Conservation (phyloP, 1,139 yeast species). For the Suhomyces maxii region DNA sequence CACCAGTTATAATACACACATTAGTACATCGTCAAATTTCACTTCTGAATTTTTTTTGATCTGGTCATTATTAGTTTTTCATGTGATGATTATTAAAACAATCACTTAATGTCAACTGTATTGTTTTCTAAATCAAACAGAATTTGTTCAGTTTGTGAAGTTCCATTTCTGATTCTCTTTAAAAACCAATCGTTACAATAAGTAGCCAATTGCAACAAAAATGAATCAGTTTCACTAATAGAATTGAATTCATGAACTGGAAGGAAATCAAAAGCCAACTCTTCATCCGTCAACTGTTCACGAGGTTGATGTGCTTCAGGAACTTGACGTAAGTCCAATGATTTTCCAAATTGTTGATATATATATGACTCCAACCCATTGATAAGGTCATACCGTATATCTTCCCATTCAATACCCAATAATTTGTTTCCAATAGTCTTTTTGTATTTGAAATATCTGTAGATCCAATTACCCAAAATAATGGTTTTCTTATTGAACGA, state of each 20-base stretch:
- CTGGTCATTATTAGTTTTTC: too few relatives aligned
- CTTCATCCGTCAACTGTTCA: slow-evolving; percentile 12
- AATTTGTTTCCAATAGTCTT: slow-evolving; percentile 40
- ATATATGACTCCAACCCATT: slow-evolving; percentile 39
- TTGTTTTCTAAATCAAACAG: slow-evolving; percentile 32
- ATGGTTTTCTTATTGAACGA: slow-evolving; percentile 30
- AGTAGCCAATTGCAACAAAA: slow-evolving; percentile 28
- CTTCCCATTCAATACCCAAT: slow-evolving; percentile 49
- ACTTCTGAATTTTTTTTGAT: too few relatives aligned
- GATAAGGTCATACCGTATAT: slow-evolving; percentile 39
- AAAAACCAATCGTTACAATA: slow-evolving; percentile 30
- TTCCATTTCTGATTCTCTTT: slow-evolving; percentile 6
- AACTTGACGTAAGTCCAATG: slow-evolving; percentile 11
- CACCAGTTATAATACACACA: slow-evolving; percentile 5
- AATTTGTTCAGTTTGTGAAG: slow-evolving; percentile 2
- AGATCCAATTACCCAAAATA: slow-evolving; percentile 34
- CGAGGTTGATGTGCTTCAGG: slow-evolving; percentile 7
- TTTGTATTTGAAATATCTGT: slow-evolving; percentile 41
- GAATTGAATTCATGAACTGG: slow-evolving; percentile 39
- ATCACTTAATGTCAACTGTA: slow-evolving; percentile 10
- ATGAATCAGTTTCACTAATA: slow-evolving; percentile 34
- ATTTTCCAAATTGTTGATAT: slow-evolving; percentile 37
- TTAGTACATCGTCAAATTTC: neutral
- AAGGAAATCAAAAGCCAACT: slow-evolving; percentile 25
- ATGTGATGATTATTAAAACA: slow-evolving; percentile 5